Evolutionary conservation across 306 rosid species (phyloP).

Genomic region (Medicago lupulina): DNA sequence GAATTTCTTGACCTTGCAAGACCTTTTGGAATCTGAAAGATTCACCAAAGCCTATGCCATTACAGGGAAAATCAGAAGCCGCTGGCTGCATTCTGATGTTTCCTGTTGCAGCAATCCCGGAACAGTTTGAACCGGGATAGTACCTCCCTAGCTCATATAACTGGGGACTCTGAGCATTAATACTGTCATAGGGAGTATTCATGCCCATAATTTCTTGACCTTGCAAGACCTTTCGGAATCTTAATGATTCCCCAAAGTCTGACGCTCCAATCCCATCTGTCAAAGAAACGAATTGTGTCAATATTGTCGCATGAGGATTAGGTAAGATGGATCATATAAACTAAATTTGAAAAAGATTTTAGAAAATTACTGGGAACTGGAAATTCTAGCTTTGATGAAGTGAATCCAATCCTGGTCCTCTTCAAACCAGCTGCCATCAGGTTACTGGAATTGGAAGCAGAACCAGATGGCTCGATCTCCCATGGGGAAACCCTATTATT

Average conservation of each 20-base stretch:
- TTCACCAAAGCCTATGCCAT: conserved; percentile 78
- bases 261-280: conserved; percentile 85
- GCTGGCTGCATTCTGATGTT: conserved; percentile 55
- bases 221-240: conserved; percentile 99
- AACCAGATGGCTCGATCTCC: conserved; percentile 92
- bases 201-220: conserved; percentile 98
- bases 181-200: conserved; percentile 64
- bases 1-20: conserved; percentile 99
- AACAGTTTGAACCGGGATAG: conserved; percentile 63
- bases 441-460: conserved; percentile 63
- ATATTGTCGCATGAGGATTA: conserved; percentile 4
- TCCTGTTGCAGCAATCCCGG: conserved; percentile 64
- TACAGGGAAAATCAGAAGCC: conserved; percentile 64
- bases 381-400: conserved; percentile 65
- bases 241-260: conserved; percentile 92
- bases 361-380: conserved; percentile 70
- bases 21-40: conserved; percentile 93
- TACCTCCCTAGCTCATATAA: conserved; percentile 71
- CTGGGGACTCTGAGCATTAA: conserved; percentile 54
- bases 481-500: conserved; percentile 95
- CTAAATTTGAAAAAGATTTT: neutral
- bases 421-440: conserved; percentile 76
- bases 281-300: conserved; percentile 27
- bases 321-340: neutral
- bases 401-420: conserved; percentile 77